These are phyloP conservation scores for Isatis lusitanica DNA, from an alignment of 441 rosid species.

Conservation along the genomic window DNA sequence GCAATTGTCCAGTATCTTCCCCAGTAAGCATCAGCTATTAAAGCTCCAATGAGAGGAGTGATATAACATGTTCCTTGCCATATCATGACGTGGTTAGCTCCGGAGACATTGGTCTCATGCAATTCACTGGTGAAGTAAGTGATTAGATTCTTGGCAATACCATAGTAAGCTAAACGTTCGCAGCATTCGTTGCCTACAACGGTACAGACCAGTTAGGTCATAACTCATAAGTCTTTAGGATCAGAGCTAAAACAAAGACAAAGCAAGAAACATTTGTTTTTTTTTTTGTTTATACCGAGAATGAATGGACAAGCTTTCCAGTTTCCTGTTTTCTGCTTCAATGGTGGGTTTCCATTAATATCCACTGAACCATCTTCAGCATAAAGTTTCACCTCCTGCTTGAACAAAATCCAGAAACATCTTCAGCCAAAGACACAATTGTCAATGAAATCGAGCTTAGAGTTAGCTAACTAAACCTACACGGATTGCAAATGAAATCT, in stretches of 20 bases:
- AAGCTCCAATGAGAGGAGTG: constrained; percentile 54
- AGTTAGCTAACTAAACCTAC: too few relatives aligned
- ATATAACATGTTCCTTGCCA: constrained; percentile 54
- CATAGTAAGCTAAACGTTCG: constrained; percentile 82
- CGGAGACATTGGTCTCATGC: constrained; percentile 33
- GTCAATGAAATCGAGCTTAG: neutral
- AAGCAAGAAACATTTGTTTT: neutral
- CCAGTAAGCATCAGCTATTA: constrained; percentile 48
- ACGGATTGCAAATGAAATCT: too few relatives aligned
- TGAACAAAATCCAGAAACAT: neutral
- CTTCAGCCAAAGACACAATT: constrained; percentile 28
- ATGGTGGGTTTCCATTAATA: constrained; percentile 43
- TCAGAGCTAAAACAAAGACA: neutral
- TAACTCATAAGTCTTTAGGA: neutral
- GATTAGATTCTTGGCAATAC: constrained; percentile 72
- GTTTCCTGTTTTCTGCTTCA: constrained; percentile 50
- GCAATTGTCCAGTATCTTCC: constrained; percentile 51
- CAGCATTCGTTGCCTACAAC: constrained; percentile 56
- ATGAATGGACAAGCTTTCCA: constrained; percentile 67
- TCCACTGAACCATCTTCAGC: constrained; percentile 59
- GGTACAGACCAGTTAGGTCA: neutral
- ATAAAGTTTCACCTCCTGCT: constrained; percentile 30
- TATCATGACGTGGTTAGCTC: constrained; percentile 33
- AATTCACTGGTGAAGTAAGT: constrained; percentile 63
- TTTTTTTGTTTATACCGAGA: constrained; percentile 41